Evolutionary conservation across 2,329 filamentous ascomycete genomes (phyloP).

Genomic region (Colletotrichum agaves): DNA sequence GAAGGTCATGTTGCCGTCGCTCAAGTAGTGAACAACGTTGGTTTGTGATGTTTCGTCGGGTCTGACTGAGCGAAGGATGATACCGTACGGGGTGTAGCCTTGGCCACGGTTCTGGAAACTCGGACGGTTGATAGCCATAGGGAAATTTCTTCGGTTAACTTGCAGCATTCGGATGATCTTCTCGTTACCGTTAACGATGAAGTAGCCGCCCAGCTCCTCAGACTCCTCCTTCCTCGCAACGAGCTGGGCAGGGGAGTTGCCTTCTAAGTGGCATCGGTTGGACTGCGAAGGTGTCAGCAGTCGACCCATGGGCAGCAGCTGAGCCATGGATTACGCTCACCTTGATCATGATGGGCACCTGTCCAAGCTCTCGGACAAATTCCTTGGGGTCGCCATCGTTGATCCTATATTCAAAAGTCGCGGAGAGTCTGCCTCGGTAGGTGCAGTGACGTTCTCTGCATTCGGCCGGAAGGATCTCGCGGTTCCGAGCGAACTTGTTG

Average conservation of each 20-base stretch:
- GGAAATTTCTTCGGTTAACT: constrained; percentile 90
- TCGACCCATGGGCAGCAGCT: constrained; percentile 26
- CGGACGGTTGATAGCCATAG: constrained; percentile 90
- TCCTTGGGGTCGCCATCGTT: constrained; percentile 89
- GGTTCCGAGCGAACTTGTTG: constrained; percentile 86
- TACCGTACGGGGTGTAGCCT: constrained; percentile 88
- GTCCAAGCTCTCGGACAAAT: constrained; percentile 84
- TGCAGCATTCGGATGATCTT: constrained; percentile 95
- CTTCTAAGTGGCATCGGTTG: constrained; percentile 89
- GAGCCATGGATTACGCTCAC: constrained; percentile 58
- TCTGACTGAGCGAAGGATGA: constrained; percentile 90
- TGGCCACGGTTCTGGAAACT: constrained; percentile 90
- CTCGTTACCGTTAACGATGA: constrained; percentile 97
- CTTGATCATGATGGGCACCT: constrained; percentile 93
- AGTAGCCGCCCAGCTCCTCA: constrained; percentile 96
- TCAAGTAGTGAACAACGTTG: constrained; percentile 95
- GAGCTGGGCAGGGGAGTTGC: constrained; percentile 82
- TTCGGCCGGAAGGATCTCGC: constrained; percentile 90
- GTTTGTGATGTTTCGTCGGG: constrained; percentile 99
- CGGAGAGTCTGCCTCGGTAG: constrained; percentile 87
- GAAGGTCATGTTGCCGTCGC: constrained; percentile 95
- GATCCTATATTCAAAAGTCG: constrained; percentile 84
- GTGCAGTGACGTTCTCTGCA: constrained; percentile 93
- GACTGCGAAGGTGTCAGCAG: constrained; percentile 64
- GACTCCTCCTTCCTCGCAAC: constrained; percentile 93